Base-by-base conservation (phyloP, 208 protist genomes). In the Leishmania turanica region DNA sequence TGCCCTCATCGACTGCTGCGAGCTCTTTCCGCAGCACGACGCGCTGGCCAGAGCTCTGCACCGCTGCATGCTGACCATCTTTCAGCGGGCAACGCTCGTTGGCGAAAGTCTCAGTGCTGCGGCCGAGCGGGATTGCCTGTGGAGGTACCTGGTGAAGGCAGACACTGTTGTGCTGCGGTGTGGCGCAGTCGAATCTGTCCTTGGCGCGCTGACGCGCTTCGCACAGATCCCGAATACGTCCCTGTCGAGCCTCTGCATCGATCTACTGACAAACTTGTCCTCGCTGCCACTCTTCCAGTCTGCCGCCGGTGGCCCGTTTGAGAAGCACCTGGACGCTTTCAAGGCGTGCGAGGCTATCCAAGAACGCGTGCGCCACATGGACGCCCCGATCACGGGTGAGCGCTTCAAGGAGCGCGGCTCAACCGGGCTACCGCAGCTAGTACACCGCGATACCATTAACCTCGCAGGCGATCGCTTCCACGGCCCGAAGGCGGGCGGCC, bases 361-460 rank as follows among this genome's bases (percentile, higher is more conserved):
- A 73, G 66, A 79, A 54, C 88, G 90, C 40, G 82, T 95, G 31
- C 74, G 76, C 56, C 45, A 77, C 68, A 93, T 93, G 87, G 40
- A 71, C 4, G 76, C 86, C 58, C 80, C 84, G 31, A 92, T 95
- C 76, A 91, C 92, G 0, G 92, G 92, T 6, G 78, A 83, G 27
- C 51, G 64, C 8, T 93, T 88, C 80, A 62, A 79, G 54, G 75
- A 65, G 19, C 60, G 64, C 1, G 89, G 87, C 31, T 88, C 88
- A 0, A 87, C 84, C 1, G 24, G 72, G 53, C 65, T 84, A 62
- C 58, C 58, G 15, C 31, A 66, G 27, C 69, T 89, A 62, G 53
- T 75, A 27, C 91, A 95, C 74, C 86, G 86, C 42, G 87, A 91
- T 42, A 75, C 83, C 0, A 84, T 95, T 27, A 90, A 95, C 79